Conservation (phyloP, 345 rosid genomes). For the Eucalyptus coolabah region DNA sequence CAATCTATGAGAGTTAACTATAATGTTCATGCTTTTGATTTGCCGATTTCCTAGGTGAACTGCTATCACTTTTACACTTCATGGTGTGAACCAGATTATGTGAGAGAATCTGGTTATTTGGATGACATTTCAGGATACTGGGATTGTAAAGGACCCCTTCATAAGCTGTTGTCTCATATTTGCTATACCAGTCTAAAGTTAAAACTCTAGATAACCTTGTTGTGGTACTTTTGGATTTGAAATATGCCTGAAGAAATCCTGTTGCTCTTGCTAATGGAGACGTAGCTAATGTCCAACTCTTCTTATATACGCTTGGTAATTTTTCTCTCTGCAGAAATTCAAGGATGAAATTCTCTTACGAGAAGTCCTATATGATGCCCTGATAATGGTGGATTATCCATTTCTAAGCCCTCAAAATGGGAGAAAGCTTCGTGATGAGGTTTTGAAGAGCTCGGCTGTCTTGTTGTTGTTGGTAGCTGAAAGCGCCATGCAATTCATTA, state of each 20-base stretch:
- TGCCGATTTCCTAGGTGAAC: background rate
- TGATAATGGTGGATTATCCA: conserved; percentile 26
- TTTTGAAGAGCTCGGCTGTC: conserved; percentile 39
- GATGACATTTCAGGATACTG: background rate
- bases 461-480: conserved; percentile 45
- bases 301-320: background rate
- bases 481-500: conserved; percentile 22
- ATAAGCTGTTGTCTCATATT: background rate
- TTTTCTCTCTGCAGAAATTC: conserved; percentile 26
- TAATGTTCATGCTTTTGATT: background rate
- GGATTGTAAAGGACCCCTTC: background rate
- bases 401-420: conserved; percentile 29
- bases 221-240: background rate
- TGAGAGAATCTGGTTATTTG: background rate
- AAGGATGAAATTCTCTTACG: conserved; percentile 35
- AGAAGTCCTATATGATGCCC: conserved; percentile 35
- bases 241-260: background rate
- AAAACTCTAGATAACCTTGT: background rate
- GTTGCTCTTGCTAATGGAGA: background rate
- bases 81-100: background rate
- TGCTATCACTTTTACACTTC: background rate
- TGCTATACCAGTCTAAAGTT: background rate
- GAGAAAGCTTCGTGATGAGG: conserved; percentile 5
- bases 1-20: background rate
- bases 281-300: background rate